Evolutionary conservation across 352 stramenopile genomes (phyloP), one percentile per base, ranked within the genome.

Genomic region (Halophytophthora batemanensis): DNA sequence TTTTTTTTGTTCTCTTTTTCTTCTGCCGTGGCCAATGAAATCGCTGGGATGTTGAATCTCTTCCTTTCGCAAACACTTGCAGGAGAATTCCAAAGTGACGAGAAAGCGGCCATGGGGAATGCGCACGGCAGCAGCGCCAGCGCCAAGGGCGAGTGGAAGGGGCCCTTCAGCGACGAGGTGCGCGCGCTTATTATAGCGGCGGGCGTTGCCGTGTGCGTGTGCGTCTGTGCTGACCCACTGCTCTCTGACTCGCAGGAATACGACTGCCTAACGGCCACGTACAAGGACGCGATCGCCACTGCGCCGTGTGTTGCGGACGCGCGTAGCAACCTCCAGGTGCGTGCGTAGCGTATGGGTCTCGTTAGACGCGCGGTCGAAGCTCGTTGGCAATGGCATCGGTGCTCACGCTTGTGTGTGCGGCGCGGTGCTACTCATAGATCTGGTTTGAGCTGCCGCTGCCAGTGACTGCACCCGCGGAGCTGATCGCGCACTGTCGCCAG

Each of bases 111-210:
- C 35, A 84, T 84, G 73, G 73, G 73, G 33, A 84, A 79, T 41
- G 57, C 37, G 19, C 31, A 44, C 25, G 68, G 54, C 50, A 63
- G 33, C 48, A 35, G 41, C 25, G 23, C 37, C 14, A 12, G 23
- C 38, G 52, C 35, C 50, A 23, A 33, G 49, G 31, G 22, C 45
- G 78, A 78, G 45, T 87, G 80, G 80, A 91, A 90, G 64, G 82
- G 82, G 1, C 82, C 82, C 1, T 93, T 93, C 52, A 91, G 82
- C 50, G 82, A 93, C 48, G 59, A 82, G 43, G 82, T 89, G 22
- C 8, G 47, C 21, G 12, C 19, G n/a, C 33, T 10, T n/a, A 18
- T 45, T 23, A n/a, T 18, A 21, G 2, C 14, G 11, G 2, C 18
- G n/a, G 29, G 8, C 3, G 21, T 19, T 48, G 39, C 51, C 39